Percentiles rank a stretch among this genome's conserved stretches.
Conservation (phyloP, 495 filamentous ascomycete genomes). For the Penicillium bovifimosum region DNA sequence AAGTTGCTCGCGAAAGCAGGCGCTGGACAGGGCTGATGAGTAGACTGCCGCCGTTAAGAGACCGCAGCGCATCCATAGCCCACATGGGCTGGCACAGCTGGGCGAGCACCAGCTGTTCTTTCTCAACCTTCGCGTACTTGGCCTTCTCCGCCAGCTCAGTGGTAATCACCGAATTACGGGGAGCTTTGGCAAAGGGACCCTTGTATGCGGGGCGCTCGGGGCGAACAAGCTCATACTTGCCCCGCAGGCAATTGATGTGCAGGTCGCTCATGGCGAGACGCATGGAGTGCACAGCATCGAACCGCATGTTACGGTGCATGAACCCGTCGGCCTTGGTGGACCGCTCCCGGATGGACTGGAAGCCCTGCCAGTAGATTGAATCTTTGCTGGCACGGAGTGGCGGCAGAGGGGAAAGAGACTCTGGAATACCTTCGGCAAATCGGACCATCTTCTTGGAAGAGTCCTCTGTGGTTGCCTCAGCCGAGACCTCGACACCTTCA, state of each 20-base stretch:
- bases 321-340: constrained; percentile 66
- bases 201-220: constrained; percentile 45
- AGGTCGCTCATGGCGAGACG: constrained; percentile 59
- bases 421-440: constrained; percentile 55
- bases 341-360: constrained; percentile 60
- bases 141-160: constrained; percentile 41
- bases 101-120: constrained; percentile 69
- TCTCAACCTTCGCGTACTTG: constrained; percentile 54
- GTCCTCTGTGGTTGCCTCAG: constrained; percentile 10
- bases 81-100: constrained; percentile 72
- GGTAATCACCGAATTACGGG: constrained; percentile 45
- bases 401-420: constrained; percentile 31
- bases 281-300: constrained; percentile 81
- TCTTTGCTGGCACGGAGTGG: constrained; percentile 50
- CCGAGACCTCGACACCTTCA: constrained; percentile 13
- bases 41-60: constrained; percentile 73
- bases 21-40: constrained; percentile 69
- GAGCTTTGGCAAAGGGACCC: constrained; percentile 47
- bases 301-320: constrained; percentile 74
- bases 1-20: constrained; percentile 33
- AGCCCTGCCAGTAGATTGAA: constrained; percentile 87
- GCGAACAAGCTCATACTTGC: constrained; percentile 61
- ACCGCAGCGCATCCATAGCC: constrained; percentile 72
- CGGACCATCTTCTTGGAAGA: constrained; percentile 66
- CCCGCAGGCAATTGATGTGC: constrained; percentile 68